These are phyloP conservation scores for Malassezia japonica DNA, from an alignment of 1,284 basidiomycete genomes.

Conservation along the genomic window DNA sequence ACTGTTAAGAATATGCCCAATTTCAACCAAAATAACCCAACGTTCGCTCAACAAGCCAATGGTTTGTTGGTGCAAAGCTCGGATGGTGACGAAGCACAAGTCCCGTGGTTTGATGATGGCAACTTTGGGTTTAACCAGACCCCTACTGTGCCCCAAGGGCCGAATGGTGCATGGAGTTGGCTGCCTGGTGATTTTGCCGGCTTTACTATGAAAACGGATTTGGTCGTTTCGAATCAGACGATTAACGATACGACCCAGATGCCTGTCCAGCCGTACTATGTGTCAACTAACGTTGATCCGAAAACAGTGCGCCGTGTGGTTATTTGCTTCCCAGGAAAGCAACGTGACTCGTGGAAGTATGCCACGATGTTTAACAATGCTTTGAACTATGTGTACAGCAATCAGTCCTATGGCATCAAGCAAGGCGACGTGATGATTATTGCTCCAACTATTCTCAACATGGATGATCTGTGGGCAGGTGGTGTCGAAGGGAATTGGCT, in stretches of 20 bases:
- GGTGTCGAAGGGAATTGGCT: slow-evolving; percentile 17
- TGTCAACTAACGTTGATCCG: not conserved
- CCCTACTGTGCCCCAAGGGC: not conserved
- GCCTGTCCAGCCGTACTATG: slow-evolving; percentile 13
- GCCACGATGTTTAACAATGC: slow-evolving; percentile 35
- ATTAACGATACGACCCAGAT: slow-evolving; percentile 20
- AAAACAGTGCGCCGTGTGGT: slow-evolving; percentile 26
- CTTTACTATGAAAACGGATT: not conserved
- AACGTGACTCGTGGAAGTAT: slow-evolving; percentile 39
- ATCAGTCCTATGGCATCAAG: slow-evolving; percentile 21
- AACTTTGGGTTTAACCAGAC: slow-evolving; percentile 5
- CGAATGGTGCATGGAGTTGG: not conserved
- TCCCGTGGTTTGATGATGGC: slow-evolving; percentile 8
- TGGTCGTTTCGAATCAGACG: not conserved
- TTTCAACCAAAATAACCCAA: not conserved
- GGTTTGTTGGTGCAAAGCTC: not conserved
- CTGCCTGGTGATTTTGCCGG: not conserved
- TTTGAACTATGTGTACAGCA: slow-evolving; percentile 28
- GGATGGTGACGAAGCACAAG: slow-evolving; percentile 4
- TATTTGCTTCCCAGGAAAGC: slow-evolving; percentile 31
- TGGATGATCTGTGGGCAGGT: slow-evolving; percentile 29
- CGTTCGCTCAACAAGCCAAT: not conserved
- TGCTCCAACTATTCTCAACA: slow-evolving; percentile 28
- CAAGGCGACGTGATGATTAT: slow-evolving; percentile 29
- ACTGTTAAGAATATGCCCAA: not conserved